Conservation (phyloP, 1,284 basidiomycete species). For the Meira nashicola region DNA sequence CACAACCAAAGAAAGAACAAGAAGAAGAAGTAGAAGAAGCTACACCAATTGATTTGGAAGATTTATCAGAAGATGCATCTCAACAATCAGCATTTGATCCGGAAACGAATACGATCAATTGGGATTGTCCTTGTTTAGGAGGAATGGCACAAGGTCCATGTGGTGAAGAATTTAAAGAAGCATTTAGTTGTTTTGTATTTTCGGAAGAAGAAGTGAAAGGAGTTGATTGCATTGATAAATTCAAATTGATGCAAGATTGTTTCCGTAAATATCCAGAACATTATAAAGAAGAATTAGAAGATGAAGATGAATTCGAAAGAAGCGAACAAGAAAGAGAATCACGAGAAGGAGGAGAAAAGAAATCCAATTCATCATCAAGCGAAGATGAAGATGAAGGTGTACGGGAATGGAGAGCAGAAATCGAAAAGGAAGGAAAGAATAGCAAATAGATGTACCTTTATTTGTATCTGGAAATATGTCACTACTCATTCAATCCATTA, state of each 20-base stretch:
- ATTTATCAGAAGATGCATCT: constrained; percentile 6
- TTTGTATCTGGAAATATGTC: background rate
- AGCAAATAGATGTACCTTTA: background rate
- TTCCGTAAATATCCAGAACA: constrained; percentile 92
- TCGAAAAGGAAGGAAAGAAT: background rate
- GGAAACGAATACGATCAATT: constrained; percentile 67
- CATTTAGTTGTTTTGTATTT: constrained; percentile 94
- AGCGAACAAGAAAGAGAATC: background rate
- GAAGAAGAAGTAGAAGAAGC: background rate
- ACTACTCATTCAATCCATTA: too few species aligned
- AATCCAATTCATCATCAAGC: background rate
- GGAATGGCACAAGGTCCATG: constrained; percentile 98
- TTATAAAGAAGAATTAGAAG: constrained; percentile 69
- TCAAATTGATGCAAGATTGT: constrained; percentile 96
- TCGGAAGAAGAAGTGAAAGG: constrained; percentile 95
- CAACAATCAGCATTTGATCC: constrained; percentile 67
- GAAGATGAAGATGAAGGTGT: constrained; percentile 12
- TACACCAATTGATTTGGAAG: background rate
- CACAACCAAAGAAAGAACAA: background rate
- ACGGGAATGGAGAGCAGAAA: constrained; percentile 3
- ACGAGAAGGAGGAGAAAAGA: background rate
- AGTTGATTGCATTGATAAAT: constrained; percentile 94
- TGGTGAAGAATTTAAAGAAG: constrained; percentile 85
- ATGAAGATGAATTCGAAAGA: constrained; percentile 1
- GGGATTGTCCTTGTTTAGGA: constrained; percentile 68